Evolutionary conservation across 352 stramenopile genomes (phyloP).

Genomic region (Phytophthora kernoviae): DNA sequence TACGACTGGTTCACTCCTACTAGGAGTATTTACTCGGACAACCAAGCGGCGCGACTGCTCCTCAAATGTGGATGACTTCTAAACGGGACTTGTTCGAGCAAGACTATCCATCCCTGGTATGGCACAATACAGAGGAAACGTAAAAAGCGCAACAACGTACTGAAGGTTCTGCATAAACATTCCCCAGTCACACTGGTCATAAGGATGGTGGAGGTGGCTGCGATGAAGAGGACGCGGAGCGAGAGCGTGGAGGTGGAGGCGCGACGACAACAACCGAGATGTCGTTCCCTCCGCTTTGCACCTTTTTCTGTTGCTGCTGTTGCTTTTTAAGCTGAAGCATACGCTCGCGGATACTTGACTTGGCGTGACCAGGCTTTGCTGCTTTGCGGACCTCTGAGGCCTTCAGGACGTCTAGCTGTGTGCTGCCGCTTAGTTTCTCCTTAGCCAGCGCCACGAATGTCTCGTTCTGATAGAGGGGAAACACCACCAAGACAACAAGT

Average conservation of each 20-base stretch:
- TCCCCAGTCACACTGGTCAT: constrained; percentile 28
- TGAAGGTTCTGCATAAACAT: constrained; percentile 29
- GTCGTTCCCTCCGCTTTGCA: constrained; percentile 33
- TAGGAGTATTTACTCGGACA: not conserved
- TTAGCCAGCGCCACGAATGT: constrained; percentile 65
- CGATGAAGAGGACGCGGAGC: constrained; percentile 22
- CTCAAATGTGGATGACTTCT: not conserved
- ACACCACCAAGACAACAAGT: not conserved
- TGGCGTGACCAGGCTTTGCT: constrained; percentile 31
- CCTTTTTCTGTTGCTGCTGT: constrained; percentile 33
- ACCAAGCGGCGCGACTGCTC: not conserved
- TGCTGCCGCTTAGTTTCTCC: constrained; percentile 53
- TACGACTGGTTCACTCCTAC: not conserved
- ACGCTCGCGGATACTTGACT: constrained; percentile 57
- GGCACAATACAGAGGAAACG: not conserved
- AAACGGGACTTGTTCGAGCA: not conserved
- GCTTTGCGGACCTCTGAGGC: constrained; percentile 55
- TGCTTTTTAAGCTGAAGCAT: constrained; percentile 65
- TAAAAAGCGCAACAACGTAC: too few species aligned
- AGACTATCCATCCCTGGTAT: not conserved
- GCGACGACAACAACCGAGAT: constrained; percentile 33
- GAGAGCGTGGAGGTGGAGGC: constrained; percentile 11
- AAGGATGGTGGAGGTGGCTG: constrained; percentile 24
- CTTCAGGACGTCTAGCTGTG: constrained; percentile 68
- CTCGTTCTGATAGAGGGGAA: constrained; percentile 36